Conservation (phyloP, 805 yeast species). For the Wickerhamiella azyma region DNA sequence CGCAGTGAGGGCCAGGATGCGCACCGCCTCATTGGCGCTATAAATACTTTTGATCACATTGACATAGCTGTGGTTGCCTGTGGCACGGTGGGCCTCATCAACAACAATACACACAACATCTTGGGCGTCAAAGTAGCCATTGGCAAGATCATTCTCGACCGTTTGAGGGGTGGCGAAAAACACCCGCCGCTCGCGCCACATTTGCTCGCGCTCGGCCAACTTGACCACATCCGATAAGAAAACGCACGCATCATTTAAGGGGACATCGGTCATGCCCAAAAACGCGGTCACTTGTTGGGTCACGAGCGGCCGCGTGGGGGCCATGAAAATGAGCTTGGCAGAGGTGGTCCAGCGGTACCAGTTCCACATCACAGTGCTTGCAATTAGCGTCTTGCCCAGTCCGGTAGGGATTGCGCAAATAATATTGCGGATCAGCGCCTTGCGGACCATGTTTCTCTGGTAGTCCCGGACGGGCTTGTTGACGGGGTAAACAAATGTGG, state of each 20-base stretch:
- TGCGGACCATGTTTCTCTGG: slow-evolving; percentile 65
- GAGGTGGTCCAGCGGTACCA: slow-evolving; percentile 71
- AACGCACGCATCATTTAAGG: slow-evolving; percentile 43
- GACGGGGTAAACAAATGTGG: slow-evolving; percentile 64
- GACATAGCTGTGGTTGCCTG: slow-evolving; percentile 79
- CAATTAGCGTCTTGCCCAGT: slow-evolving; percentile 91
- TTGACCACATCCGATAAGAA: slow-evolving; percentile 37
- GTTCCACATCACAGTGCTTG: slow-evolving; percentile 85
- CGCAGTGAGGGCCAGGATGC: slow-evolving; percentile 83
- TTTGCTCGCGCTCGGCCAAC: slow-evolving; percentile 43
- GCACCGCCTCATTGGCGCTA: slow-evolving; percentile 48
- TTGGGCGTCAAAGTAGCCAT: slow-evolving; percentile 66
- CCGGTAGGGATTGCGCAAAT: slow-evolving; percentile 95
- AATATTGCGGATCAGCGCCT: slow-evolving; percentile 58
- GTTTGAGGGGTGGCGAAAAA: slow-evolving; percentile 95
- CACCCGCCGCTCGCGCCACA: slow-evolving; percentile 68
- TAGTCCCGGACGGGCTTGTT: slow-evolving; percentile 77
- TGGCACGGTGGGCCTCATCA: slow-evolving; percentile 93
- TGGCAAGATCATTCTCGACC: slow-evolving; percentile 72
- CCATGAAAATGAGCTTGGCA: slow-evolving; percentile 81
- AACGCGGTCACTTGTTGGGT: slow-evolving; percentile 95
- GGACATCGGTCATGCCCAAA: slow-evolving; percentile 71
- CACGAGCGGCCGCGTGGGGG: slow-evolving; percentile 92
- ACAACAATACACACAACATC: slow-evolving; percentile 62
- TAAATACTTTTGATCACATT: slow-evolving; percentile 60